phyloP scores from a whole-genome alignment of 345 rosid species.

The Salix viminalis region DNA sequence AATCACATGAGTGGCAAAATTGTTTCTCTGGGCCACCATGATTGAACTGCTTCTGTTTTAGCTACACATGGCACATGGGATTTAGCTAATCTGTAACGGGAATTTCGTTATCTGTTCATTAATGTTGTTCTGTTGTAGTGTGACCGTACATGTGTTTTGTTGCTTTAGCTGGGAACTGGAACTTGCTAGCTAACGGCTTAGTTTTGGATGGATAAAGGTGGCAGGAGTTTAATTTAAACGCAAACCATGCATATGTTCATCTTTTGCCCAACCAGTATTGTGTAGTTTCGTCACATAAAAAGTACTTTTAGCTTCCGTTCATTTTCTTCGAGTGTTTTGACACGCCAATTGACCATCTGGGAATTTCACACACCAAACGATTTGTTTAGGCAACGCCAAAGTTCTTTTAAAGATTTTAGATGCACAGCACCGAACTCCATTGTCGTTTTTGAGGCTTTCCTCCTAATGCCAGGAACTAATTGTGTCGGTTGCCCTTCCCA shows the following conservation, averaged over 20 bases:
- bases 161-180: conserved; percentile 5
- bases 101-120: background rate
- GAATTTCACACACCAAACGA: background rate
- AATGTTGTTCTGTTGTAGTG: background rate
- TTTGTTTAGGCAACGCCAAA: background rate
- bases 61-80: background rate
- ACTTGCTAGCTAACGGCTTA: conserved; percentile 1
- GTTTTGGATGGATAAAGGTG: background rate
- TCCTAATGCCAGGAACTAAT: background rate
- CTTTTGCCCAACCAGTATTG: background rate
- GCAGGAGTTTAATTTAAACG: background rate
- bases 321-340: background rate
- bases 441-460: background rate
- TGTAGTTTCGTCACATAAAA: background rate
- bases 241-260: background rate
- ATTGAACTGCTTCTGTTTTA: conserved; percentile 7
- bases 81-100: conserved; percentile 5
- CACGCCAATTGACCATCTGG: conserved; percentile 4
- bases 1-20: background rate
- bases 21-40: background rate
- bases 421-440: background rate
- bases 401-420: background rate
- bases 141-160: background rate
- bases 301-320: background rate
- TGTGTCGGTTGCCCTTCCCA: background rate